Conservation (phyloP, 139 green algal species). For the Eudorina sp. region DNA sequence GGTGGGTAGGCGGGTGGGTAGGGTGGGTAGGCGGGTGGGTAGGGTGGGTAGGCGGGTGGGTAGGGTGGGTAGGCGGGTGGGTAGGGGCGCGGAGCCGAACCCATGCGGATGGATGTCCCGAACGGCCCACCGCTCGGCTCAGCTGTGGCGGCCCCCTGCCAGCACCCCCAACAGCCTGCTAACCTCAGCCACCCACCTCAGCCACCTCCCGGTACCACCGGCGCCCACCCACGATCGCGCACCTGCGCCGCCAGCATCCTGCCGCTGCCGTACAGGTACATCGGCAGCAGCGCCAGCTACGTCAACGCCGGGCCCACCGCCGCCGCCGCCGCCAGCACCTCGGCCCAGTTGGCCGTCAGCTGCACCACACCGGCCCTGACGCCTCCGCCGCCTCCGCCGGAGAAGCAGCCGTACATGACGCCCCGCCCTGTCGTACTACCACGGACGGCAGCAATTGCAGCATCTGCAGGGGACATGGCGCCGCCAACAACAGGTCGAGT, state of each 20-base stretch:
- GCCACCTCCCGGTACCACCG: no score
- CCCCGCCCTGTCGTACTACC: not conserved
- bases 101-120: no score
- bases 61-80: no score
- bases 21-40: no score
- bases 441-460: slow-evolving; percentile 29
- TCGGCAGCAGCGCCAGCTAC: slow-evolving; percentile 29
- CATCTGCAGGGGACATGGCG: slow-evolving; percentile 1
- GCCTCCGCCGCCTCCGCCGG: not conserved
- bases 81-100: no score
- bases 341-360: slow-evolving; percentile 5
- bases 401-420: not conserved
- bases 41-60: no score
- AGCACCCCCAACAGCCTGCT: no score
- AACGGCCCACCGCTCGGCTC: no score
- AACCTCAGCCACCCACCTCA: no score
- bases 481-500: slow-evolving; percentile 2
- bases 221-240: no score
- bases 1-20: no score
- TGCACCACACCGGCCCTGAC: not conserved
- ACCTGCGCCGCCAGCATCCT: slow-evolving; percentile 32
- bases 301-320: not conserved
- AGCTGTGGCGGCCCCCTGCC: no score
- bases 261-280: slow-evolving; percentile 36
- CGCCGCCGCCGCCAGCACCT: slow-evolving; percentile 18